Conservation (phyloP, 192 early-diverging fungal species). For the Phlyctochytrium planicorne region DNA sequence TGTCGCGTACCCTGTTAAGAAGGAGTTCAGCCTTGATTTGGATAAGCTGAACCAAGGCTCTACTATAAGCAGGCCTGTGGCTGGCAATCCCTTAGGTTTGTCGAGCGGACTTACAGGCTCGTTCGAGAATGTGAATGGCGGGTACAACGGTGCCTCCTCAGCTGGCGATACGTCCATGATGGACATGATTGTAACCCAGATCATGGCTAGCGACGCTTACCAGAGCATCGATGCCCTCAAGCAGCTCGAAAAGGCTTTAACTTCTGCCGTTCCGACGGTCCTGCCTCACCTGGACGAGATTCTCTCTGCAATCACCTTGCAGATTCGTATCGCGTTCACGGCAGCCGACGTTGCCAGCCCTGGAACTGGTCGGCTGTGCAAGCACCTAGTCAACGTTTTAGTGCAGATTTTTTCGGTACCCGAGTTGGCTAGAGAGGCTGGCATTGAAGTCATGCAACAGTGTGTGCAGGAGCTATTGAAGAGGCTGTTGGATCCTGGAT, state of each 20-base stretch:
- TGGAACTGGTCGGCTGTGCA: conserved; percentile 67
- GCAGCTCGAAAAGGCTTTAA: conserved; percentile 68
- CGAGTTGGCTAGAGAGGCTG: conserved; percentile 63
- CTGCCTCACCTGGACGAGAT: conserved; percentile 63
- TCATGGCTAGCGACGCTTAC: conserved; percentile 61
- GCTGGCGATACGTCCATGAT: too few relatives aligned
- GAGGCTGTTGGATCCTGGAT: conserved; percentile 75
- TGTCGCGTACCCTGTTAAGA: conserved; percentile 14
- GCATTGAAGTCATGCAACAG: conserved; percentile 61
- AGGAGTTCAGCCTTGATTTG: conserved; percentile 42
- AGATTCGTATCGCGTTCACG: conserved; percentile 72
- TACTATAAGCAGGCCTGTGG: too few relatives aligned
- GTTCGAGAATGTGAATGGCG: neutral
- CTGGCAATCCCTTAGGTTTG: too few relatives aligned
- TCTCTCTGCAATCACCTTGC: conserved; percentile 70
- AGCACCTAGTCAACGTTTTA: conserved; percentile 75
- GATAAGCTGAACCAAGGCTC: conserved; percentile 21
- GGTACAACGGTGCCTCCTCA: neutral
- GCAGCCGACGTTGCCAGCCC: conserved; percentile 50
- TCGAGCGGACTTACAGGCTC: neutral
- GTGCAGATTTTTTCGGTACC: conserved; percentile 73
- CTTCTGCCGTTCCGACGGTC: conserved; percentile 49
- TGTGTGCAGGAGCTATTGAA: conserved; percentile 76
- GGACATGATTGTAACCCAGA: conserved; percentile 68
- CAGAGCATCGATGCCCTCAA: conserved; percentile 74